These are phyloP conservation scores for Xylaria sp. DNA, from an alignment of 2,329 filamentous ascomycete species.

Conservation along the genomic window DNA sequence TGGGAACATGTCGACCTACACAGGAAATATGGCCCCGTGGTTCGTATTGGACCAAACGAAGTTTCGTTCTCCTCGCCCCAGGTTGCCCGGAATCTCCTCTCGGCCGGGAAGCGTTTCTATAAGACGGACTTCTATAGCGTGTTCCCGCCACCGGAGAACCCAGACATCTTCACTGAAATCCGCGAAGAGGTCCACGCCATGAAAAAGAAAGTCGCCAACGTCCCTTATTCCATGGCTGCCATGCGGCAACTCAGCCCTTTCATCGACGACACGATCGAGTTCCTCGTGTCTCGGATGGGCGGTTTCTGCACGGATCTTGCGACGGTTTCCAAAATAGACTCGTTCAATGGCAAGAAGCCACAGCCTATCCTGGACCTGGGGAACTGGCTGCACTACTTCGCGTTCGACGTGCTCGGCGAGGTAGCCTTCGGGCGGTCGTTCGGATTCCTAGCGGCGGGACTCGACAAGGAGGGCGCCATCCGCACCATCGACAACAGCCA, in stretches of 20 bases:
- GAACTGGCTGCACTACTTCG: conserved; percentile 56
- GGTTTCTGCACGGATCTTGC: conserved; percentile 49
- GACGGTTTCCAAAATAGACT: conserved; percentile 6
- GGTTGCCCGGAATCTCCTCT: conserved; percentile 57
- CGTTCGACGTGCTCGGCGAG: conserved; percentile 63
- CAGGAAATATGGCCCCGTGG: conserved; percentile 57
- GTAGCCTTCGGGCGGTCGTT: conserved; percentile 63
- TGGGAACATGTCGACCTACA: conserved; percentile 58
- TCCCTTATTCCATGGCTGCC: conserved; percentile 63
- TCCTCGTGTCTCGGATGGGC: conserved; percentile 56
- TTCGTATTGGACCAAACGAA: conserved; percentile 61
- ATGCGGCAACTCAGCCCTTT: conserved; percentile 63
- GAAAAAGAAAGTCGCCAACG: conserved; percentile 64
- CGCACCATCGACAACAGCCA: conserved; percentile 63
- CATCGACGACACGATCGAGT: conserved; percentile 62
- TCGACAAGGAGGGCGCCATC: conserved; percentile 62
- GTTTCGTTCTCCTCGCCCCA: conserved; percentile 59
- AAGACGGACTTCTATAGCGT: conserved; percentile 65
- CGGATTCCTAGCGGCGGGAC: conserved; percentile 61
- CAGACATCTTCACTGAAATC: conserved; percentile 67
- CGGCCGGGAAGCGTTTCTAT: conserved; percentile 62
- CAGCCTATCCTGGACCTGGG: conserved; percentile 57
- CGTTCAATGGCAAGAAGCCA: conserved; percentile 7
- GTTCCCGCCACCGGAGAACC: conserved; percentile 66
- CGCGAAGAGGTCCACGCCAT: conserved; percentile 64